Evolutionary conservation across 495 filamentous ascomycete genomes (phyloP).

Genomic region (Hapsidospora chrysogenum): DNA sequence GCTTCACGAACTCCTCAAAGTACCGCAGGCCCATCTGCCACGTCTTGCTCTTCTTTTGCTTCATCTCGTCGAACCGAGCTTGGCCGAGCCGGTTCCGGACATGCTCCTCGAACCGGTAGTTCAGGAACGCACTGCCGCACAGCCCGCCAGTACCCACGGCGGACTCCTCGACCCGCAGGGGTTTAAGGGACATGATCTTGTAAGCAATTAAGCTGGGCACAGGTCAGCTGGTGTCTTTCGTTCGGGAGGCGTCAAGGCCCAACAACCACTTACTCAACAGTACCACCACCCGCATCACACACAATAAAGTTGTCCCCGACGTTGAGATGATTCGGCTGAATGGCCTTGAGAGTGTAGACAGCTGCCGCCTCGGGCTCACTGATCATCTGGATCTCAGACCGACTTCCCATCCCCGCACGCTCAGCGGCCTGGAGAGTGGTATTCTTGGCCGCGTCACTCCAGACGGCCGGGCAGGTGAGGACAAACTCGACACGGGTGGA

Average conservation of each 20-base stretch:
- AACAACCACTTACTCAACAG: slow-evolving; percentile 33
- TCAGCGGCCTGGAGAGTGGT: slow-evolving; percentile 48
- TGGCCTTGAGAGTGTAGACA: slow-evolving; percentile 50
- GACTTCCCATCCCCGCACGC: slow-evolving; percentile 46
- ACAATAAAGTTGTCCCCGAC: slow-evolving; percentile 58
- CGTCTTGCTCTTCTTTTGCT: slow-evolving; percentile 37
- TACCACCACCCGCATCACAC: slow-evolving; percentile 66
- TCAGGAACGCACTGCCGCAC: slow-evolving; percentile 55
- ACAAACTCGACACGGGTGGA: slow-evolving; percentile 49
- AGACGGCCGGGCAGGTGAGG: slow-evolving; percentile 66
- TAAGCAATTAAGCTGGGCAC: slow-evolving; percentile 44
- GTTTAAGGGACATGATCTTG: slow-evolving; percentile 40
- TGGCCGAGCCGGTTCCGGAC: slow-evolving; percentile 40
- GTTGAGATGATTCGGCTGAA: slow-evolving; percentile 44
- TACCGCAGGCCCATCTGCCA: slow-evolving; percentile 61
- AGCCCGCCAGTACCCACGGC: slow-evolving; percentile 47
- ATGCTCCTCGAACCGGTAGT: slow-evolving; percentile 52
- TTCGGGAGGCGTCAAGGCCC: slow-evolving; percentile 6
- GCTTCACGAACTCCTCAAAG: slow-evolving; percentile 52
- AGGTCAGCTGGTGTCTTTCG: slow-evolving; percentile 9
- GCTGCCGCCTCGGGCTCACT: slow-evolving; percentile 65
- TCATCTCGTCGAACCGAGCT: slow-evolving; percentile 43
- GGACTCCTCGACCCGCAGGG: slow-evolving; percentile 44
- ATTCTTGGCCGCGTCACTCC: slow-evolving; percentile 59
- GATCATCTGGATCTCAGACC: slow-evolving; percentile 45